Base-by-base conservation (phyloP, 495 filamentous ascomycete genomes). In the Margaritispora aquatica region DNA sequence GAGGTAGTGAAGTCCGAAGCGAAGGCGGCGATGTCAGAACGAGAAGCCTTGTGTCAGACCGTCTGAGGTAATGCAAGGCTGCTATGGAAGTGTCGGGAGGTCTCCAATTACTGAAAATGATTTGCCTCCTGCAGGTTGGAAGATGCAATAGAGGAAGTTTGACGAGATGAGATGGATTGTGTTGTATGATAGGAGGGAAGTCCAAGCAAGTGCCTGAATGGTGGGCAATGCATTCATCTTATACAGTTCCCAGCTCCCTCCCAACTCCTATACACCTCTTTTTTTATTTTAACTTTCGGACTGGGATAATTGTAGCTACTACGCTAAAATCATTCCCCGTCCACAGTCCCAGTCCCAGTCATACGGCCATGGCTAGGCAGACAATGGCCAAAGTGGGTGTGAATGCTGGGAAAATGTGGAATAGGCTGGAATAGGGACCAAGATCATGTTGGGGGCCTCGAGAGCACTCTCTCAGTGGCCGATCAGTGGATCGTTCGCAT, bases 331-430 rank as follows among this genome's bases (percentile, higher is more conserved):
- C n/a, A n/a, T n/a, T n/a, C n/a, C n/a, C n/a, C n/a, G n/a, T n/a
- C n/a, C n/a, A n/a, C n/a, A n/a, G n/a, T n/a, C n/a, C 13, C 20
- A 44, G 54, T 47, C 11, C 51, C 34, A 57, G 54, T 57, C 54
- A 57, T 57, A 47, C 54, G 54, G 54, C 41, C 4, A 47, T 19
- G 1, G 51, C 20, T 53, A 53, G 51, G 51, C 51, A 53, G 51
- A 53, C 51, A 31, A 26, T 2, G 51, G 7, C 7, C 38, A 15
- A 8, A 13, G 52, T 41, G 31, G 29, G 34, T 22, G 17, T 48
- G 44, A 22, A 8, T 48, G 44, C 5, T 22, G 15, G 21, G 44
- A 22, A 8, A 48, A n/a, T 5, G 17, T 8, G 21, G 7, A n/a
- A 8, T 5, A 48, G 21, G 15, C 7, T 9, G 20, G 21, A 22